phyloP scores from a whole-genome alignment of 2,329 filamentous ascomycete genomes.

The Nothophaeocryptopus gaeumannii region DNA sequence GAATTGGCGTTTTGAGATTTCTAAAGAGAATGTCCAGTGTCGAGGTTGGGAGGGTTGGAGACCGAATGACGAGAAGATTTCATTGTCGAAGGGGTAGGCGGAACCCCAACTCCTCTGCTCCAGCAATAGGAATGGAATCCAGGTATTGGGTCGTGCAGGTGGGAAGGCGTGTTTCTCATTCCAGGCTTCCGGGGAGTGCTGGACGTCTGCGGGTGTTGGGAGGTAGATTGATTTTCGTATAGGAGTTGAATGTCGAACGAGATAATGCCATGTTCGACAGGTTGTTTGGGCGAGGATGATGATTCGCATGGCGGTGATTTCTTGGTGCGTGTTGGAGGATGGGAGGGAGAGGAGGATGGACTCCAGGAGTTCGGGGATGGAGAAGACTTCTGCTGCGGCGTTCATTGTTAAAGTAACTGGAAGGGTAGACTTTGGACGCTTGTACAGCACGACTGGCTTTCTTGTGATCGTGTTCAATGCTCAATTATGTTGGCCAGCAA shows the following conservation, averaged over 20 bases:
- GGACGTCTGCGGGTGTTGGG: constrained; percentile 10
- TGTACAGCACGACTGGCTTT: too few relatives aligned
- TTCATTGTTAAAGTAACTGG: too few relatives aligned
- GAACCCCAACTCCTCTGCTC: constrained; percentile 24
- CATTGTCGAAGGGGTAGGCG: constrained; percentile 22
- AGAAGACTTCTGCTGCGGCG: constrained; percentile 17
- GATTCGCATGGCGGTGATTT: constrained; percentile 18
- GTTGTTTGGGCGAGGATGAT: constrained; percentile 17
- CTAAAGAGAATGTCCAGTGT: constrained; percentile 25
- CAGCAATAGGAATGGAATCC: constrained; percentile 24
- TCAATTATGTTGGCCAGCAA: too few relatives aligned
- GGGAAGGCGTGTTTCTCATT: constrained; percentile 15
- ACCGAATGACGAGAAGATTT: constrained; percentile 9
- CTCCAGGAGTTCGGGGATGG: constrained; percentile 21
- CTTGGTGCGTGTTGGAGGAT: constrained; percentile 17
- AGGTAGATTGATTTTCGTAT: constrained; percentile 21
- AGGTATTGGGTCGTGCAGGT: constrained; percentile 20
- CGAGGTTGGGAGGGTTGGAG: constrained; percentile 15
- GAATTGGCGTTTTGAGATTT: constrained; percentile 19
- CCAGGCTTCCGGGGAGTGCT: constrained; percentile 10
- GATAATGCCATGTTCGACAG: constrained; percentile 19
- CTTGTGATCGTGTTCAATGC: too few relatives aligned
- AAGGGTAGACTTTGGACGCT: too few relatives aligned
- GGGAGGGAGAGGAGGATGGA: constrained; percentile 20
- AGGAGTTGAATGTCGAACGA: constrained; percentile 15